A percentile compares a stretch with the other conserved stretches of the same genome.
phyloP scores from a whole-genome alignment of 73 alveolate species.

The Tetrahymena borealis region DNA sequence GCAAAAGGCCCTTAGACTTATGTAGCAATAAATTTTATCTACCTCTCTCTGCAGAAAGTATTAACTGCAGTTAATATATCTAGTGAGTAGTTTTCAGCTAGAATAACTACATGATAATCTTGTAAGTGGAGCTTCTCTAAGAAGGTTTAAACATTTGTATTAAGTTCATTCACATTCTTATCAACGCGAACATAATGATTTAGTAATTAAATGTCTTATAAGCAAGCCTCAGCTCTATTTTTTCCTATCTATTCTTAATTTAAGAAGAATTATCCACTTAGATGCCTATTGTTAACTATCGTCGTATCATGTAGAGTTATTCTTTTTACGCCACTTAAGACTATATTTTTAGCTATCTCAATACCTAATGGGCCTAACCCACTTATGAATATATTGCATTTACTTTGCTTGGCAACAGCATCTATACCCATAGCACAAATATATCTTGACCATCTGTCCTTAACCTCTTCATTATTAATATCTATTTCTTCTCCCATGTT shows the following conservation, averaged over 20 bases:
- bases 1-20: constrained; percentile 76
- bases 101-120: constrained; percentile 11
- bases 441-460: constrained; percentile 93
- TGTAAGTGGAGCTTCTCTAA: constrained; percentile 8
- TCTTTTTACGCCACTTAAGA: constrained; percentile 88
- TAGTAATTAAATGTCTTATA: constrained; percentile 63
- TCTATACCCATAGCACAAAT: constrained; percentile 97
- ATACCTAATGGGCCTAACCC: constrained; percentile 90
- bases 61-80: constrained; percentile 46
- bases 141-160: constrained; percentile 13
- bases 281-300: constrained; percentile 39
- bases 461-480: constrained; percentile 69
- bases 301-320: constrained; percentile 72
- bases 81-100: constrained; percentile 20
- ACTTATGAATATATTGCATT: constrained; percentile 63
- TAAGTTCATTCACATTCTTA: constrained; percentile 44
- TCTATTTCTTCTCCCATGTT: constrained; percentile 30
- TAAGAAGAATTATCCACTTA: constrained; percentile 81
- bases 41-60: constrained; percentile 61
- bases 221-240: constrained; percentile 73
- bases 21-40: constrained; percentile 61
- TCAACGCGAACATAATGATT: constrained; percentile 69
- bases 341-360: constrained; percentile 91
- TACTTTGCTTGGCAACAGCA: constrained; percentile 84
- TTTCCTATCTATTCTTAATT: constrained; percentile 63